Evolutionary conservation across 1,284 basidiomycete genomes (phyloP).

Genomic region (Pseudozyma sp.): DNA sequence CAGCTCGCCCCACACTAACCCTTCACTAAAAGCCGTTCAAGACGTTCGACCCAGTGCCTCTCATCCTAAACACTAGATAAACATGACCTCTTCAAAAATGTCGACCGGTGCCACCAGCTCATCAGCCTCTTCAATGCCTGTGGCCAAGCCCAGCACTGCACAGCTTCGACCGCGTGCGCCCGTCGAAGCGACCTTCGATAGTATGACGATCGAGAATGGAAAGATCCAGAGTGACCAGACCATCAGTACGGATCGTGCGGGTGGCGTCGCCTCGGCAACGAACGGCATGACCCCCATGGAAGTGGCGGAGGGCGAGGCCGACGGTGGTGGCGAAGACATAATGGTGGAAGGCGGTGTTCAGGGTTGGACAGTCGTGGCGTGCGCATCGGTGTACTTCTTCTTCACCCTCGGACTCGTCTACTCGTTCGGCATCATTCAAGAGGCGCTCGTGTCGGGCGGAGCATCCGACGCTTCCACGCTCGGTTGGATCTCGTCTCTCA

Average conservation of each 20-base stretch:
- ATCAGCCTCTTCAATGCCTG: slow-evolving; percentile 3
- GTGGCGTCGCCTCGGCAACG: neutral
- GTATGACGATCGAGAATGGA: slow-evolving; percentile 9
- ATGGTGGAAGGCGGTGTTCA: slow-evolving; percentile 24
- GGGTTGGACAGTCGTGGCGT: slow-evolving; percentile 35
- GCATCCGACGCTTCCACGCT: slow-evolving; percentile 65
- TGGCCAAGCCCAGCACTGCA: slow-evolving; percentile 12
- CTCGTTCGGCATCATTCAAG: slow-evolving; percentile 67
- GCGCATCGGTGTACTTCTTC: slow-evolving; percentile 50
- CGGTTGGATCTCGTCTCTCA: slow-evolving; percentile 66
- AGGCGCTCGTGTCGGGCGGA: slow-evolving; percentile 55
- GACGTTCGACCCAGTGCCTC: too few species aligned
- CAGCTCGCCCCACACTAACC: too few species aligned
- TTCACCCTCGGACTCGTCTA: slow-evolving; percentile 63
- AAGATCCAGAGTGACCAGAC: neutral
- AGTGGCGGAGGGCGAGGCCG: slow-evolving; percentile 71
- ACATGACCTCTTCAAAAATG: neutral
- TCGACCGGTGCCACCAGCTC: slow-evolving; percentile 3
- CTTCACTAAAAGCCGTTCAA: neutral
- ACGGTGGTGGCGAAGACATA: slow-evolving; percentile 13
- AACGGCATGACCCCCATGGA: slow-evolving; percentile 80
- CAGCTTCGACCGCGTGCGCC: slow-evolving; percentile 29
- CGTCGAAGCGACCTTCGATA: slow-evolving; percentile 8
- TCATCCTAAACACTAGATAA: too few species aligned
- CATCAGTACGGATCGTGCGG: neutral